Conservation (phyloP, 306 rosid species). For the Prunus kanzakura region DNA sequence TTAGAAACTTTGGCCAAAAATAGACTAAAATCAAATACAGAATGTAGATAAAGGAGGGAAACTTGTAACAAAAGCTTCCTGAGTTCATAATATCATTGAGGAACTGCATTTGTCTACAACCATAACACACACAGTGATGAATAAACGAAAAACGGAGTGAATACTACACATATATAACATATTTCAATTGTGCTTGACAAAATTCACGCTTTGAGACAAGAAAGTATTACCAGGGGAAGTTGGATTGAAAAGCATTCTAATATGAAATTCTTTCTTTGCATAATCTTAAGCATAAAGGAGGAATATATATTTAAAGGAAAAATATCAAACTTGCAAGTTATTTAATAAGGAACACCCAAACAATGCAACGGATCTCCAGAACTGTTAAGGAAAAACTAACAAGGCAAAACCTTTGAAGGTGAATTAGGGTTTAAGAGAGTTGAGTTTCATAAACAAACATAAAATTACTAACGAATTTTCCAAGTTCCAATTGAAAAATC, state of each 20-base stretch:
- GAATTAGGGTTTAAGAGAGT: neutral
- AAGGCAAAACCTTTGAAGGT: neutral
- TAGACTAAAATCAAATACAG: neutral
- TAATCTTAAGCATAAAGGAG: neutral
- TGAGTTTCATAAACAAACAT: neutral
- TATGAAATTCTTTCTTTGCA: neutral
- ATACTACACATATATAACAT: neutral
- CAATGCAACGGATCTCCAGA: neutral
- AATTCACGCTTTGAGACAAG: neutral
- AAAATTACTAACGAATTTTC: neutral
- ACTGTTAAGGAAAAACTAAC: neutral
- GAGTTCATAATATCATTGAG: neutral
- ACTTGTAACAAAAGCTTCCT: neutral
- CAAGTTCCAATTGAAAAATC: neutral
- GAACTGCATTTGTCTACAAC: neutral
- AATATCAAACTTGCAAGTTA: neutral
- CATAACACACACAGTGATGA: neutral
- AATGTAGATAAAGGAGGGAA: neutral
- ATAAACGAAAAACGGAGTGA: neutral
- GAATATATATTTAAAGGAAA: neutral
- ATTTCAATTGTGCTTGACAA: conserved; percentile 1
- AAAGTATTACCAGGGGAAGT: neutral
- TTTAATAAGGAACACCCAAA: neutral
- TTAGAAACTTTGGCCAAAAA: neutral
- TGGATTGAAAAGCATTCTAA: neutral